Percentiles rank a stretch among this genome's conserved stretches.
phyloP scores from a whole-genome alignment of 108 stramenopile species.

The Pseudonitzschia multistriata region DNA sequence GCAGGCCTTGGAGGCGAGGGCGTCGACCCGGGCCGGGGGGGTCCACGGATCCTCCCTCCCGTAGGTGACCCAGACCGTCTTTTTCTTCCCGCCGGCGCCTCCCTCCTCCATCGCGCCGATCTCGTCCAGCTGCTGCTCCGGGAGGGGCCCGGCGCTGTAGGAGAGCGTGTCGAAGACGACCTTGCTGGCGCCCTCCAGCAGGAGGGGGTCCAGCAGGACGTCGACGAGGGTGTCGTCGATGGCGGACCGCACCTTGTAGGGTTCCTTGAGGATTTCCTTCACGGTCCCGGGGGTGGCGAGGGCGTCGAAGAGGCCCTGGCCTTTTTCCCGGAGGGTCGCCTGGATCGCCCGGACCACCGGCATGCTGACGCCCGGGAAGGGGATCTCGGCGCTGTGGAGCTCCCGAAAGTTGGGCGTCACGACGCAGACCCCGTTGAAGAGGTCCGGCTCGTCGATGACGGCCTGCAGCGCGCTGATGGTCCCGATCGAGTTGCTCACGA shows the following conservation, averaged over 20 bases:
- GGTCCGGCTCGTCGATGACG: constrained; percentile 72
- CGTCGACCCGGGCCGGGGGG: constrained; percentile 74
- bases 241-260: constrained; percentile 71
- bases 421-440: constrained; percentile 68
- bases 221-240: constrained; percentile 90
- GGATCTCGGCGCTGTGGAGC: constrained; percentile 87
- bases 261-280: constrained; percentile 82
- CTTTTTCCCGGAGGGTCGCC: constrained; percentile 64
- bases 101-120: background rate
- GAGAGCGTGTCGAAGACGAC: constrained; percentile 93
- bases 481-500: constrained; percentile 93
- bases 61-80: constrained; percentile 84
- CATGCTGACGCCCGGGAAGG: constrained; percentile 59
- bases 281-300: constrained; percentile 84
- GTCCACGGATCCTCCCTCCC: constrained; percentile 95
- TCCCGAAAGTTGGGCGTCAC: constrained; percentile 88
- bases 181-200: constrained; percentile 80
- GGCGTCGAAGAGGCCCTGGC: constrained; percentile 70
- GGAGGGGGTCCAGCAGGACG: constrained; percentile 79
- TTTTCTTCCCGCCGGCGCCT: background rate
- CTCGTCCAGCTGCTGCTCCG: constrained; percentile 83
- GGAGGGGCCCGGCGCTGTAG: constrained; percentile 94
- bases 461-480: constrained; percentile 84
- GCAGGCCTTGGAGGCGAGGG: constrained; percentile 40
- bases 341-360: constrained; percentile 79